A percentile compares a stretch with the other conserved stretches of the same genome.
Evolutionary conservation across 2,329 filamentous ascomycete genomes (phyloP).

Genomic region (Aspergillus bombycis): DNA sequence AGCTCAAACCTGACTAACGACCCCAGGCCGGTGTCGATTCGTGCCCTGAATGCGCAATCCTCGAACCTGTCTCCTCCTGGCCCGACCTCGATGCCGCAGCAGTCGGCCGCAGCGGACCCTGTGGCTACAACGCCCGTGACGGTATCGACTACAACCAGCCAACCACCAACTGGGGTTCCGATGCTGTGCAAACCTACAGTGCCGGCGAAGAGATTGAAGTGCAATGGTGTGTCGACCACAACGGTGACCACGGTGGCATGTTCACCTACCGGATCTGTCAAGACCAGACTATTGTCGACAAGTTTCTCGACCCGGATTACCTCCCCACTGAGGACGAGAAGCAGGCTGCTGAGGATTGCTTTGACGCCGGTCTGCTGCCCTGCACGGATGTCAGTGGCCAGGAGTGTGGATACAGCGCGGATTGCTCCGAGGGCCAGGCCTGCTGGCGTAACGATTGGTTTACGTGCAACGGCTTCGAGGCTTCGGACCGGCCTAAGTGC

Average conservation of each 20-base stretch:
- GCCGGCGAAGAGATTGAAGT: constrained; percentile 54
- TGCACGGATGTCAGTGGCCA: constrained; percentile 58
- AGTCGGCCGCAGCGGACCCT: constrained; percentile 55
- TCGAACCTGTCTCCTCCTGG: constrained; percentile 57
- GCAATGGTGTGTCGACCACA: constrained; percentile 60
- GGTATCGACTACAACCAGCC: constrained; percentile 59
- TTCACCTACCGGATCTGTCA: constrained; percentile 59
- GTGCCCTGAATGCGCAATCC: constrained; percentile 59
- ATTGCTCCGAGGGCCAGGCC: constrained; percentile 49
- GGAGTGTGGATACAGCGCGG: constrained; percentile 52
- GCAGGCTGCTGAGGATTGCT: constrained; percentile 58
- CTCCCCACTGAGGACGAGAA: constrained; percentile 57
- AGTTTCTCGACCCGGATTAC: constrained; percentile 53
- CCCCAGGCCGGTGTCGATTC: constrained; percentile 49
- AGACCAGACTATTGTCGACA: constrained; percentile 55
- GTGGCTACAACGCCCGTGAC: constrained; percentile 59
- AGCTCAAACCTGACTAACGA: not conserved
- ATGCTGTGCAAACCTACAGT: constrained; percentile 49
- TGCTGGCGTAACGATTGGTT: constrained; percentile 60
- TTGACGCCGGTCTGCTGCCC: constrained; percentile 50
- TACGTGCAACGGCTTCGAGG: constrained; percentile 45
- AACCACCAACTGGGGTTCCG: constrained; percentile 47
- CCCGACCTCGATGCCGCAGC: constrained; percentile 51
- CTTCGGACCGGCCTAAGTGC: constrained; percentile 25
- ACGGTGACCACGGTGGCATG: constrained; percentile 62